Conservation (phyloP, 305 asterid genomes). For the Solanum hybrid region DNA sequence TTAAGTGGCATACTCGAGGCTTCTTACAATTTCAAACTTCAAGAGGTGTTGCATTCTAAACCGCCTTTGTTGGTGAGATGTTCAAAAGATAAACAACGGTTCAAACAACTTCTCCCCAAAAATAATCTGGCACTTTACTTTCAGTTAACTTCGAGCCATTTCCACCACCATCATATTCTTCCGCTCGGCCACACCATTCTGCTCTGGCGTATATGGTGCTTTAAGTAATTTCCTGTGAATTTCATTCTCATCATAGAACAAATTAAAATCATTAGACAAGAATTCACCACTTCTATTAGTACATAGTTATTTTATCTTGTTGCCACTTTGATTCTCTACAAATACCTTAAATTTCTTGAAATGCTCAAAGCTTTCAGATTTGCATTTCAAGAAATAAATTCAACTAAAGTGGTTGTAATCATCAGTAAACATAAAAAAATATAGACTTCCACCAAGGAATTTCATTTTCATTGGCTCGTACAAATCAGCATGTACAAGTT, state of each 20-base stretch:
- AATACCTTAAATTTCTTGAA: no score
- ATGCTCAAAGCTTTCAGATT: no score
- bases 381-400: no score
- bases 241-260: neutral
- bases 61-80: neutral
- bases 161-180: neutral
- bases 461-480: no score
- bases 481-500: no score
- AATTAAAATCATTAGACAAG: no score
- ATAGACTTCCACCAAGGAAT: no score
- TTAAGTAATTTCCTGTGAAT: neutral
- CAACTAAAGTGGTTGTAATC: no score
- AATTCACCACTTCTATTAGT: no score
- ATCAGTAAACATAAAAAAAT: no score
- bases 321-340: no score
- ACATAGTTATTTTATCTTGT: no score
- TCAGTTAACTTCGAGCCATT: neutral
- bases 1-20: neutral
- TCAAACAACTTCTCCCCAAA: neutral
- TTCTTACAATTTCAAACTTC: neutral
- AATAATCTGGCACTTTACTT: neutral
- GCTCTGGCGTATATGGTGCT: neutral
- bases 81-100: neutral
- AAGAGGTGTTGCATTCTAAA: neutral
- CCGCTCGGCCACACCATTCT: neutral